Percentiles rank a stretch among this genome's conserved stretches.
These are phyloP conservation scores for Chalciporus pseudorubinellus DNA, from an alignment of 768 basidiomycete species.

Conservation along the genomic window DNA sequence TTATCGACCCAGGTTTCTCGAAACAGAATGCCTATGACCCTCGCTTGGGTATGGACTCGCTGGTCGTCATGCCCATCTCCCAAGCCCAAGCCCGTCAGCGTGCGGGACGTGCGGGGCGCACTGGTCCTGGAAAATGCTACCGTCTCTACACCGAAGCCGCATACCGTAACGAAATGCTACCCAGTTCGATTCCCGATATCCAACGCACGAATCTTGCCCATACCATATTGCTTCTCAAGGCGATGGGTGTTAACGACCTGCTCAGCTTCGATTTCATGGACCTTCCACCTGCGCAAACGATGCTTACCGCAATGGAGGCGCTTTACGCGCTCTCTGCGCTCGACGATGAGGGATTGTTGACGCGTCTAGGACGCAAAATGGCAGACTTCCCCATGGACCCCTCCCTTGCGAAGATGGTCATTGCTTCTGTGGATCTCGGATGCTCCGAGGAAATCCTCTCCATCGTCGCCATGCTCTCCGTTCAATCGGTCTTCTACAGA, in stretches of 20 bases:
- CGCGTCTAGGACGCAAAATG: constrained; percentile 96
- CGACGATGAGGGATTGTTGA: constrained; percentile 94
- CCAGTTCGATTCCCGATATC: constrained; percentile 96
- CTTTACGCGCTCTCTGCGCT: constrained; percentile 94
- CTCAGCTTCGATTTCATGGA: constrained; percentile 99
- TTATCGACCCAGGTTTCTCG: constrained; percentile 97
- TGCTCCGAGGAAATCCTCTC: constrained; percentile 98
- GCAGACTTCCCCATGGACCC: constrained; percentile 99
- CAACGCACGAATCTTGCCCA: constrained; percentile 90
- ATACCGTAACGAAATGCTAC: constrained; percentile 98
- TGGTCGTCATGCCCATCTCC: constrained; percentile 98
- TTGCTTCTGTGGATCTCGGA: constrained; percentile 94
- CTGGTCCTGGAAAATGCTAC: constrained; percentile 98
- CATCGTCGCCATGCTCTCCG: constrained; percentile 95
- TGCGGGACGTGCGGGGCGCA: constrained; percentile 94
- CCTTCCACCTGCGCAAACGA: constrained; percentile 93
- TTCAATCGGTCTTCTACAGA: constrained; percentile 95
- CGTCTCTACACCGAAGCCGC: constrained; percentile 97
- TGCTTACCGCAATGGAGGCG: constrained; percentile 93
- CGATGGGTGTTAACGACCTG: constrained; percentile 98
- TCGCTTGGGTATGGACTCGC: constrained; percentile 95
- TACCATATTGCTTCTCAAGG: constrained; percentile 94
- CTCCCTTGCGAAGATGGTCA: constrained; percentile 94
- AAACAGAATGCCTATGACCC: constrained; percentile 99
- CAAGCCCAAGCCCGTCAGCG: constrained; percentile 97